A percentile compares a stretch with the other conserved stretches of the same genome.
Conservation (phyloP, 805 yeast species). For the Wickerhamia fluorescens region DNA sequence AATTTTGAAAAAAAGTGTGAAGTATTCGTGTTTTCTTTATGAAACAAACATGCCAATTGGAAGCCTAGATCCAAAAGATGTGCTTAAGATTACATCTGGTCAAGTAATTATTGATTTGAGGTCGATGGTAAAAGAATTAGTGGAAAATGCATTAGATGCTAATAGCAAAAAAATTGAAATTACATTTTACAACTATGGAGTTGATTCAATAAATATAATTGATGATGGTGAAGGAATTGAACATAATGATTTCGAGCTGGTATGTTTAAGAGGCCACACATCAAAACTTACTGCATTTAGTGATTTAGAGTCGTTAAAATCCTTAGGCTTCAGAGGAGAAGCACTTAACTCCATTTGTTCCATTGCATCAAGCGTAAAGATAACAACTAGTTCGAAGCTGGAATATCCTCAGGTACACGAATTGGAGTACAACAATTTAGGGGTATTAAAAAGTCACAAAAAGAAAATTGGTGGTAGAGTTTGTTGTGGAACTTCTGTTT, state of each 20-base stretch:
- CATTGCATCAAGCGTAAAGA: constrained; percentile 37
- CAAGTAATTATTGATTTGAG: constrained; percentile 82
- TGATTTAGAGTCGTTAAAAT: constrained; percentile 41
- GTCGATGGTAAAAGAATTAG: constrained; percentile 74
- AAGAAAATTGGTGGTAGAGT: constrained; percentile 37
- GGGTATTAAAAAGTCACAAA: constrained; percentile 33
- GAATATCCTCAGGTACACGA: constrained; percentile 51
- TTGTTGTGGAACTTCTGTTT: constrained; percentile 62
- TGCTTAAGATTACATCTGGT: constrained; percentile 80
- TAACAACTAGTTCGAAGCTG: constrained; percentile 43
- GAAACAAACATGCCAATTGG: constrained; percentile 12
- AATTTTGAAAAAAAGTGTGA: too few species aligned
- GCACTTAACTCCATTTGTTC: constrained; percentile 68
- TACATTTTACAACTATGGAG: constrained; percentile 61
- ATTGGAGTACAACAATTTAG: constrained; percentile 50
- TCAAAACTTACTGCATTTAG: constrained; percentile 56
- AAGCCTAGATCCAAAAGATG: constrained; percentile 38
- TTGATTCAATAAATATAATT: constrained; percentile 57
- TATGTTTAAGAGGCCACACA: constrained; percentile 61
- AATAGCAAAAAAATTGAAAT: constrained; percentile 61
- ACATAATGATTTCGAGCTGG: constrained; percentile 40
- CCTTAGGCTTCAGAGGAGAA: constrained; percentile 78
- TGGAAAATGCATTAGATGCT: constrained; percentile 87
- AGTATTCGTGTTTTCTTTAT: constrained; percentile 1
- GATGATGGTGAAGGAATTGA: constrained; percentile 68